These are phyloP conservation scores for Oropetium thomaeum DNA, from an alignment of 176 grass and related monocot species.

Conservation along the genomic window DNA sequence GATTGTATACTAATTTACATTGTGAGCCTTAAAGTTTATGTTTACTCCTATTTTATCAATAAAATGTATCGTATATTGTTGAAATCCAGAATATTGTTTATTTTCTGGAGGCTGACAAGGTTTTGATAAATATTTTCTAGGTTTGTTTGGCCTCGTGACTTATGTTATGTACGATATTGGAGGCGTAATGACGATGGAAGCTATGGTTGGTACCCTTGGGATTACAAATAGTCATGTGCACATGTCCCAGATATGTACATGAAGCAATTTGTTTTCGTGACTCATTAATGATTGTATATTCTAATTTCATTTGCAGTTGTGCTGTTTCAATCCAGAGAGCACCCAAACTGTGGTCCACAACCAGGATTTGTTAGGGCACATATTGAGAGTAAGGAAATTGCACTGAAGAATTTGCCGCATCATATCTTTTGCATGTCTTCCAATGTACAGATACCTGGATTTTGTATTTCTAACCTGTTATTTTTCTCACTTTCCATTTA, in stretches of 20 bases:
- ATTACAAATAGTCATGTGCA: constrained; percentile 19
- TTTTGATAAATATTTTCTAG: constrained; percentile 44
- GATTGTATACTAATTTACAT: constrained; percentile 10
- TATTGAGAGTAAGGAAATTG: constrained; percentile 71
- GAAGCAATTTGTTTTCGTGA: not conserved
- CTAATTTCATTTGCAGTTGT: constrained; percentile 67
- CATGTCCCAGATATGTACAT: constrained; percentile 5
- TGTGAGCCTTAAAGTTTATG: constrained; percentile 9
- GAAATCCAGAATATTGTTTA: constrained; percentile 15
- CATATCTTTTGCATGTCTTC: constrained; percentile 10
- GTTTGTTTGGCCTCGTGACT: constrained; percentile 92
- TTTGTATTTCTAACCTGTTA: not conserved
- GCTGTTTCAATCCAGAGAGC: constrained; percentile 91
- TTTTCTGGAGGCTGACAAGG: constrained; percentile 6
- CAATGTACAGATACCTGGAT: constrained; percentile 9
- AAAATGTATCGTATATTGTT: constrained; percentile 1
- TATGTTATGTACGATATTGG: constrained; percentile 99
- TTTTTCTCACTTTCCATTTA: constrained; percentile 26
- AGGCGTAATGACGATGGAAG: constrained; percentile 98
- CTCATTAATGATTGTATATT: constrained; percentile 29
- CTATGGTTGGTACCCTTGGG: constrained; percentile 73
- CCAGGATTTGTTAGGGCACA: constrained; percentile 98
- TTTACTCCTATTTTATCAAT: constrained; percentile 29
- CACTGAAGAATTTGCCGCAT: constrained; percentile 7
- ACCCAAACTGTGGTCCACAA: constrained; percentile 88